These are phyloP conservation scores for Colletotrichum somersetense DNA, from an alignment of 2,329 filamentous ascomycete species.

Conservation along the genomic window DNA sequence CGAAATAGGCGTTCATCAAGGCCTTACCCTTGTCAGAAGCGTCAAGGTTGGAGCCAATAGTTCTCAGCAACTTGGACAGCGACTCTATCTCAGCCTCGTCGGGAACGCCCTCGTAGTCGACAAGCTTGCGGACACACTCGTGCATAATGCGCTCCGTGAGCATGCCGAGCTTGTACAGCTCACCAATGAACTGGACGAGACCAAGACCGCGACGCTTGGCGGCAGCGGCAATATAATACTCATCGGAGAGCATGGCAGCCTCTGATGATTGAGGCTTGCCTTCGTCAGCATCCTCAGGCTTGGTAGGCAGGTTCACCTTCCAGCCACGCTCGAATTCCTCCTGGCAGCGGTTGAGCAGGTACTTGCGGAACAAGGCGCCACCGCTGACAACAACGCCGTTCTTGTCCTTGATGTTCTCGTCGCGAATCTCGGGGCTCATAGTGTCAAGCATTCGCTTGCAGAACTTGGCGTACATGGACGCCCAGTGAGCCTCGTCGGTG, in stretches of 20 bases:
- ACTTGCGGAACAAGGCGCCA: slow-evolving; percentile 96
- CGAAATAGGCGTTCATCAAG: slow-evolving; percentile 95
- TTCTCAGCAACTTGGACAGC: slow-evolving; percentile 90
- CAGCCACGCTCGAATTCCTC: slow-evolving; percentile 99
- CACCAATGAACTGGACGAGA: slow-evolving; percentile 98
- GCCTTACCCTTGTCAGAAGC: slow-evolving; percentile 82
- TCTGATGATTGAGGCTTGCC: slow-evolving; percentile 69
- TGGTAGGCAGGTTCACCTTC: slow-evolving; percentile 86
- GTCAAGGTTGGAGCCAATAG: slow-evolving; percentile 91
- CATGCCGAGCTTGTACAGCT: slow-evolving; percentile 99
- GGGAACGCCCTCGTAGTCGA: slow-evolving; percentile 92
- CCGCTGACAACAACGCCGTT: slow-evolving; percentile 88
- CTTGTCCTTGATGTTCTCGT: slow-evolving; percentile 95
- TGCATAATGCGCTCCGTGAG: slow-evolving; percentile 99
- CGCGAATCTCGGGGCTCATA: slow-evolving; percentile 94
- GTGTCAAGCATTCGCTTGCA: slow-evolving; percentile 96
- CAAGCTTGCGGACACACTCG: slow-evolving; percentile 96
- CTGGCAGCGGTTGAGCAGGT: slow-evolving; percentile 97
- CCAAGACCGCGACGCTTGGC: slow-evolving; percentile 97
- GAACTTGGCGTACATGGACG: slow-evolving; percentile 98
- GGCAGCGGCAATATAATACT: slow-evolving; percentile 94
- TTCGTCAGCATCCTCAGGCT: slow-evolving; percentile 75
- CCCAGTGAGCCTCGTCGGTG: slow-evolving; percentile 98
- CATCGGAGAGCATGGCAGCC: slow-evolving; percentile 88
- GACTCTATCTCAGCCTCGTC: slow-evolving; percentile 98